These are phyloP conservation scores for Collybia nuda DNA, from an alignment of 768 basidiomycete species.

Conservation along the genomic window DNA sequence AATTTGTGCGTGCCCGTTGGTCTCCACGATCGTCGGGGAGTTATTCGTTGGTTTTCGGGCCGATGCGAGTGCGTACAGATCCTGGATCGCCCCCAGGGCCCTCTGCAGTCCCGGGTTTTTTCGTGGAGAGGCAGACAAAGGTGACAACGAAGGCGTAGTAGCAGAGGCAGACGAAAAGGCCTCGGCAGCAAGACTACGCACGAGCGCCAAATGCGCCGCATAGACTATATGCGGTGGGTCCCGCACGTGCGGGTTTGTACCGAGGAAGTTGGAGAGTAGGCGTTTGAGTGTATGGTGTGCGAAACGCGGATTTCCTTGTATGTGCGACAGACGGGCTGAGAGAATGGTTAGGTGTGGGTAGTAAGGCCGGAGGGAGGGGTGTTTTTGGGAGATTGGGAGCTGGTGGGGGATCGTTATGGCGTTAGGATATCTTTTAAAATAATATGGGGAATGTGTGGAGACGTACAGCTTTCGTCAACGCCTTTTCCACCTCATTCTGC, in stretches of 20 bases:
- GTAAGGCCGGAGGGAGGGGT: conserved; percentile 63
- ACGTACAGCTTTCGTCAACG: conserved; percentile 70
- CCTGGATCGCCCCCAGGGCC: conserved; percentile 31
- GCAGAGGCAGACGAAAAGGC: conserved; percentile 1
- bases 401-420: conserved; percentile 20
- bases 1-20: conserved; percentile 38
- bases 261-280: conserved; percentile 29
- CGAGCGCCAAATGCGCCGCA: conserved; percentile 52
- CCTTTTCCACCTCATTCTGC: conserved; percentile 63
- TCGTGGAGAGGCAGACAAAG: too few relatives aligned
- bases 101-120: too few relatives aligned
- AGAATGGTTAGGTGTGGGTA: conserved; percentile 59
- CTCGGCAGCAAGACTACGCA: conserved; percentile 31
- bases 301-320: conserved; percentile 52
- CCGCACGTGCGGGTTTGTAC: neutral
- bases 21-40: too few relatives aligned
- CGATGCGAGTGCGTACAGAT: conserved; percentile 25
- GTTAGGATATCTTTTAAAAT: neutral
- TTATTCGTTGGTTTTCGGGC: neutral
- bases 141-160: too few relatives aligned
- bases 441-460: neutral
- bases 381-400: conserved; percentile 61
- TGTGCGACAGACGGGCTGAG: conserved; percentile 58
- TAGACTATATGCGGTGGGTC: conserved; percentile 56
- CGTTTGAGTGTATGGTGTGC: conserved; percentile 60